phyloP scores from a whole-genome alignment of 1,284 basidiomycete species.

The Termitomyces sp. region DNA sequence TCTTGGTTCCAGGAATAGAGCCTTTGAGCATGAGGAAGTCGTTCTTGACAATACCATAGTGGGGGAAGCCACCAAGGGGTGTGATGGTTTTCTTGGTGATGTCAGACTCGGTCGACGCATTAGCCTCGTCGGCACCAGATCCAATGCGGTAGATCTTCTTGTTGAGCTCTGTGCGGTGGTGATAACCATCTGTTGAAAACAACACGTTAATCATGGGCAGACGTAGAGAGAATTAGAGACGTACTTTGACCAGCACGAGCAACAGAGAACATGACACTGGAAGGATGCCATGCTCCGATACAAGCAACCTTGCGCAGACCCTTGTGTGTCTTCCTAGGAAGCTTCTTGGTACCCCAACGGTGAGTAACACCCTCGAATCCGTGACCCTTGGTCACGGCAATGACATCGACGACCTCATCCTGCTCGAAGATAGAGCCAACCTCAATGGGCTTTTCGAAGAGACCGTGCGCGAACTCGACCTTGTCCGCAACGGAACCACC shows the following conservation, averaged over 20 bases:
- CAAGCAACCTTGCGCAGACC: slow-evolving; percentile 99
- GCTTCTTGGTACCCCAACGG: slow-evolving; percentile 99
- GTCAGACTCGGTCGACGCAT: slow-evolving; percentile 92
- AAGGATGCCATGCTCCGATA: slow-evolving; percentile 99
- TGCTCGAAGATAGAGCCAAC: slow-evolving; percentile 88
- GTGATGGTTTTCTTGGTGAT: slow-evolving; percentile 95
- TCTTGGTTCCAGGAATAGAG: slow-evolving; percentile 92
- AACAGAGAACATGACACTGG: slow-evolving; percentile 99
- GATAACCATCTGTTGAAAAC: slow-evolving; percentile 79
- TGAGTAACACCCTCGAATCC: slow-evolving; percentile 99
- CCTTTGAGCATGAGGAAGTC: slow-evolving; percentile 97
- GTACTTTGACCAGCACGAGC: slow-evolving; percentile 98
- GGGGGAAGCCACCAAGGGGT: slow-evolving; percentile 98
- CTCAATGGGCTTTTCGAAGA: slow-evolving; percentile 98
- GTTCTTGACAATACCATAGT: slow-evolving; percentile 98
- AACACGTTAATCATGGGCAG: neutral
- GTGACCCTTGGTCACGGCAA: slow-evolving; percentile 99
- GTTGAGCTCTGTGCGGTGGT: slow-evolving; percentile 97
- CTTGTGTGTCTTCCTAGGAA: slow-evolving; percentile 98
- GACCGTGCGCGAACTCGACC: slow-evolving; percentile 91
- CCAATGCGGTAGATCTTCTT: slow-evolving; percentile 99
- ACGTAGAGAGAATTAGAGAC: slow-evolving; percentile 23
- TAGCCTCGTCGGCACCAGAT: slow-evolving; percentile 73
- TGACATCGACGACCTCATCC: slow-evolving; percentile 96
- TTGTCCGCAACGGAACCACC: slow-evolving; percentile 97